Base-by-base conservation (phyloP, 768 basidiomycete species). In the Xerocomus brunneocitrinus region DNA sequence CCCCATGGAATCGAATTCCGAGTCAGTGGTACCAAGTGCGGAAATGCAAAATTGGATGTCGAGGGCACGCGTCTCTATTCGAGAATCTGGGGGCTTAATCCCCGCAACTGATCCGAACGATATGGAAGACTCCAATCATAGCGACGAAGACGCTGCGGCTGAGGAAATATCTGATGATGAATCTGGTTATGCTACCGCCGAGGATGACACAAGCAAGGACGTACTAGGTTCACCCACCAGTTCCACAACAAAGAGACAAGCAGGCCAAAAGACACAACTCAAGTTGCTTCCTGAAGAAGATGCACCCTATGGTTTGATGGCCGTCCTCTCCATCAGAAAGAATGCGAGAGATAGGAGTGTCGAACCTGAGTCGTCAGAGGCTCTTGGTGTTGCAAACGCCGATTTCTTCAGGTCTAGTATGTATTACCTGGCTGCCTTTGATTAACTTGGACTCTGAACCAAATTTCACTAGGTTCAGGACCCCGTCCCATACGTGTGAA, bases 21-120 rank as follows among this genome's bases (percentile, higher is more conserved):
- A 69, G 54, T 48, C 59, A 4, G 69, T 62, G 41, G 71, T 73
- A 25, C 58, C 72, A 7, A 75, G 74, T 42, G 79, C 84, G 53
- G 84, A 81, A 48, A 80, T 89, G 42, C 79, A 82, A 58, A 82
- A 87, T 55, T 91, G 89, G 89, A 83, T 91, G 51, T 75, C 82
- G 7, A 85, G 83, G 65, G 89, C 89, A 0, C 79, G 82, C 47
- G 79, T 83, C 54, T 84, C 80, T 35, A 74, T 90, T 44, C 76
- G 81, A 52, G 82, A 85, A 51, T 85, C 88, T 55, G 85, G 81
- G 12, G 79, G 77, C 14, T 81, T 82, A 63, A 82, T 89, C 53
- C 83, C 78, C 34, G 78, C 82, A 55, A 83, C 79, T 30, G 82
- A 81, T 47, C 74, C 80, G 74, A 49, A 68, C 80, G 80, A 80